A percentile compares a stretch with the other conserved stretches of the same genome.
phyloP scores from a whole-genome alignment of 768 basidiomycete species.

The Crucibulum laeve region DNA sequence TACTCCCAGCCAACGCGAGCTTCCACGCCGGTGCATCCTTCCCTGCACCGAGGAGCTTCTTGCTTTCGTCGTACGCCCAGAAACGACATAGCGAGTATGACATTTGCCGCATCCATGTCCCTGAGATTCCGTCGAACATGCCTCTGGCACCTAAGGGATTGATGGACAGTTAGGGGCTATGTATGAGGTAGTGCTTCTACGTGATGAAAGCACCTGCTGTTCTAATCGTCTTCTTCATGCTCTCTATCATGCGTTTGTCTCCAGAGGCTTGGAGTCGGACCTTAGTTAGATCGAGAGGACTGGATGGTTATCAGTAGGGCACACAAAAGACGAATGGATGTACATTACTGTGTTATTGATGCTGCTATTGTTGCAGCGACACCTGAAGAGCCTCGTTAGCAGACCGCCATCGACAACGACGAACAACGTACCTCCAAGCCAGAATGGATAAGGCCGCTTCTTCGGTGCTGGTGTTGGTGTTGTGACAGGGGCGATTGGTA shows the following conservation, averaged over 20 bases:
- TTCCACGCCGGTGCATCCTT: slow-evolving; percentile 76
- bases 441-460: slow-evolving; percentile 83
- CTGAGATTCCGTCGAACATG: slow-evolving; percentile 81
- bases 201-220: slow-evolving; percentile 54
- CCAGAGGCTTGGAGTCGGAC: slow-evolving; percentile 89
- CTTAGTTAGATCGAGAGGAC: slow-evolving; percentile 87
- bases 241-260: slow-evolving; percentile 86
- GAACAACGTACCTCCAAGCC: slow-evolving; percentile 62
- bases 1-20: slow-evolving; percentile 75
- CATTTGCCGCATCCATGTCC: slow-evolving; percentile 91
- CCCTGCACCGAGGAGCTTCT: slow-evolving; percentile 73
- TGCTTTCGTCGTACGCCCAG: slow-evolving; percentile 91
- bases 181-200: slow-evolving; percentile 16
- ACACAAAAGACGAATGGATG: neutral
- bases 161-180: slow-evolving; percentile 5
- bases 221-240: slow-evolving; percentile 75
- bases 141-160: slow-evolving; percentile 49
- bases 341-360: slow-evolving; percentile 75
- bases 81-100: slow-evolving; percentile 90
- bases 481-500: slow-evolving; percentile 8
- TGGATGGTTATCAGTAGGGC: slow-evolving; percentile 15
- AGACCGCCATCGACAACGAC: neutral
- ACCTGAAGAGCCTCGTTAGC: slow-evolving; percentile 26
- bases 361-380: slow-evolving; percentile 84
- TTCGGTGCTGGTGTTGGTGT: slow-evolving; percentile 20